Conservation (phyloP, 192 early-diverging fungal species). For the Ambispora gerdemannii region DNA sequence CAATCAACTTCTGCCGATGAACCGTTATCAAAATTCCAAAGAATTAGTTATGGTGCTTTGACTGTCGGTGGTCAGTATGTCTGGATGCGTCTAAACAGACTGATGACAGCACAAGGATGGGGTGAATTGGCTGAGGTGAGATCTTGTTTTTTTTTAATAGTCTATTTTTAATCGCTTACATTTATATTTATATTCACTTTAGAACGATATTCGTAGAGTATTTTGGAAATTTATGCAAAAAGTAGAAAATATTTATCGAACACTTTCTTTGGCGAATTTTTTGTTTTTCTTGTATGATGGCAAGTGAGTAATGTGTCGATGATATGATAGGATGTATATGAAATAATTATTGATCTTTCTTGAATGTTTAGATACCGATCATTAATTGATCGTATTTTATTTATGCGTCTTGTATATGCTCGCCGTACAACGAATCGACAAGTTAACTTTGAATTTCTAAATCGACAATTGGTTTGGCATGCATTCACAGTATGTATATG, state of each 20-base stretch:
- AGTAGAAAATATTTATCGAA: constrained; percentile 58
- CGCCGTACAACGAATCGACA: constrained; percentile 69
- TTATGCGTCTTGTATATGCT: constrained; percentile 80
- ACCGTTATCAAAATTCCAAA: constrained; percentile 56
- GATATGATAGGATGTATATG: not conserved
- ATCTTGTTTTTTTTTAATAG: too few relatives aligned
- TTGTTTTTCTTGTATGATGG: constrained; percentile 80
- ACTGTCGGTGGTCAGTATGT: constrained; percentile 72
- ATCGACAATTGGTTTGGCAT: constrained; percentile 91
- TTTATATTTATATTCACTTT: too few relatives aligned
- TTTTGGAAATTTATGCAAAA: constrained; percentile 57
- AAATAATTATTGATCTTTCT: not conserved
- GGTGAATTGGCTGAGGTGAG: constrained; percentile 60
- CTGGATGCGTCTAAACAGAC: constrained; percentile 58
- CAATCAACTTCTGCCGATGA: constrained; percentile 59
- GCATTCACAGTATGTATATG: constrained; percentile 71
- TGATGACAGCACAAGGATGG: constrained; percentile 68
- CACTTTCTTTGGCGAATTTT: constrained; percentile 75
- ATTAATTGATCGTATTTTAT: constrained; percentile 71
- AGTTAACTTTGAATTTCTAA: constrained; percentile 91
- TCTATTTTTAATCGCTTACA: too few relatives aligned
- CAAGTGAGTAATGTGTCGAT: constrained; percentile 51
- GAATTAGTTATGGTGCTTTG: constrained; percentile 55
- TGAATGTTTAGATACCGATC: constrained; percentile 65
- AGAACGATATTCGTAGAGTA: constrained; percentile 49